Evolutionary conservation across 2,329 filamentous ascomycete species (phyloP), one percentile per base, ranked within the genome.

Genomic region (Pseudonectria buxi): DNA sequence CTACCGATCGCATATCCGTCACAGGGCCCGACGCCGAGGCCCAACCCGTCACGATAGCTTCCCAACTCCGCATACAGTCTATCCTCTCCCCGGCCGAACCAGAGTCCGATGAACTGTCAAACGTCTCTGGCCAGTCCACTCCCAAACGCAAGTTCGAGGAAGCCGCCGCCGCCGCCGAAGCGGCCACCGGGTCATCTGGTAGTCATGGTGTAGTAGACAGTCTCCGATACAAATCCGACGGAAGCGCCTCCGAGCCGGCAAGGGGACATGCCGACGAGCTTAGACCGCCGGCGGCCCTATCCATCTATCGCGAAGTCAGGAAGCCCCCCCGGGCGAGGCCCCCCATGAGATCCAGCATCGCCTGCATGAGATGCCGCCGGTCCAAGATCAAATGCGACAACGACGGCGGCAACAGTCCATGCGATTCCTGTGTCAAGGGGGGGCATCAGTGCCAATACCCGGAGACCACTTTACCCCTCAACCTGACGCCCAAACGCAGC

Each of bases 371-470:
- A 44, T 90, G 86, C 56, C 74, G 86, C 39, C 77, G 78, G 51
- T 87, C 83, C 56, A 94, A 92, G 63, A 86, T 90, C 56, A 90
- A 90, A 62, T 94, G 86, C 64, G 78, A 86, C 59, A 92, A 92
- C 62, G 74, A 76, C 47, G 84, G 84, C 41, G 74, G 81, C 38
- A 74, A 75, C 43, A 80, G 78, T 12, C 77, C 76, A 12, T 94
- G 86, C 64, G 78, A 84, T 43, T 78, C 79, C 10, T 94, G 86
- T 57, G 75, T 82, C 54, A 78, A 78, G 40, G 76, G 76, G 33
- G 78, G 80, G 29, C 75, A 83, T 54, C 75, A 85, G 40, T 92
- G 86, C 56, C 74, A 74, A 43, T 87, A 88, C 57, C 82, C 83
- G 7, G 65, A 76, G 12, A 40, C 50, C 2, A 38, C 45, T 11